A percentile compares a stretch with the other conserved stretches of the same genome.
phyloP scores from a whole-genome alignment of 1,139 yeast species.

The Nakaseomyces bracarensis region DNA sequence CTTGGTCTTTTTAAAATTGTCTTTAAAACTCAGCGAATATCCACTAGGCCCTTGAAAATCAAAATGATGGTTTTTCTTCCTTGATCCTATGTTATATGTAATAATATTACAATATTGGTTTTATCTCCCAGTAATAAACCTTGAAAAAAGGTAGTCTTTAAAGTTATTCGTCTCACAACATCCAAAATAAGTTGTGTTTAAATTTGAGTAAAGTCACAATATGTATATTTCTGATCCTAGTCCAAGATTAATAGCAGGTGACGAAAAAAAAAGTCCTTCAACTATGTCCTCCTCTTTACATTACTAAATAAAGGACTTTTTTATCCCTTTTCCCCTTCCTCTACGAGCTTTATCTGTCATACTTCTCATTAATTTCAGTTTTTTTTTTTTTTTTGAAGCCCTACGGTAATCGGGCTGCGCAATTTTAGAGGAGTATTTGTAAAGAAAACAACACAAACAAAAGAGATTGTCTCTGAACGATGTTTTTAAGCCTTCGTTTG shows the following conservation, averaged over 20 bases:
- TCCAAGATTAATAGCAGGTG: not conserved
- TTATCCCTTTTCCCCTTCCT: not conserved
- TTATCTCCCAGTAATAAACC: no score
- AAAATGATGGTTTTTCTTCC: no score
- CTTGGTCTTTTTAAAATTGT: not conserved
- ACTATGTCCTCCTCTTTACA: no score
- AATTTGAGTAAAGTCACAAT: not conserved
- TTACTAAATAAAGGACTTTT: constrained; percentile 4
- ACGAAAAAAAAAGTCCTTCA: not conserved
- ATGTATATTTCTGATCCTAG: not conserved
- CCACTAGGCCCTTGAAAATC: no score
- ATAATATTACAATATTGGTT: no score
- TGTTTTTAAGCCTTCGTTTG: constrained; percentile 6
- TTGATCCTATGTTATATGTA: no score
- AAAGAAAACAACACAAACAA: no score
- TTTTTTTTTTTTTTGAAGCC: not conserved
- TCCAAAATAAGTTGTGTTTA: not conserved
- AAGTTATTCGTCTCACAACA: no score
- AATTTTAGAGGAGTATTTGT: no score
- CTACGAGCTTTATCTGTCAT: not conserved
- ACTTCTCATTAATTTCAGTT: not conserved
- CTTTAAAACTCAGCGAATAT: no score
- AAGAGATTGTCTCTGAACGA: not conserved
- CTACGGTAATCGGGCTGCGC: no score
- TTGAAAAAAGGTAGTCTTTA: no score